These are phyloP conservation scores for Pedinophyceae sp. DNA, from an alignment of 139 green algal species.

Conservation along the genomic window DNA sequence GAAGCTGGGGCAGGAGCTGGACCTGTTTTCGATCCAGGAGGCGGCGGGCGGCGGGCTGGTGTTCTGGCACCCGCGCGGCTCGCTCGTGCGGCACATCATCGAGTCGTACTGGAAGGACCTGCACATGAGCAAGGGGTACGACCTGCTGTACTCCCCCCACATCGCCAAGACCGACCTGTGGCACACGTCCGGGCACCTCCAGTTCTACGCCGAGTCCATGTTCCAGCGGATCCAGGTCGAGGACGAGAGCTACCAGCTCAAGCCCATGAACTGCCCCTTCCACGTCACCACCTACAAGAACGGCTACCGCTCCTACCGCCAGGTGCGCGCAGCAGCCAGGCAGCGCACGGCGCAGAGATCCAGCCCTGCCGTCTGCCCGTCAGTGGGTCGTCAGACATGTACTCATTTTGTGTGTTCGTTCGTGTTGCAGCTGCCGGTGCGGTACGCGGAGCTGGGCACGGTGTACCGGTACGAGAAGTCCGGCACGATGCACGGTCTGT, in stretches of 20 bases:
- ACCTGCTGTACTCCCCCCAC: conserved; percentile 87
- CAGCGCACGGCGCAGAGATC: too few species aligned
- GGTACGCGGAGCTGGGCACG: conserved; percentile 91
- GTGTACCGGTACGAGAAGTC: conserved; percentile 90
- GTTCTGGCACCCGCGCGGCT: conserved; percentile 86
- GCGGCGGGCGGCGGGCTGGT: conserved; percentile 67
- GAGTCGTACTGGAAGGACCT: conserved; percentile 90
- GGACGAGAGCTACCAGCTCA: conserved; percentile 85
- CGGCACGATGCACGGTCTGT: conserved; percentile 95
- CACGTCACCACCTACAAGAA: conserved; percentile 89
- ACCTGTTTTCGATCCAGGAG: conserved; percentile 87
- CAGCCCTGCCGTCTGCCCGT: too few species aligned
- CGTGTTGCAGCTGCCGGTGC: conserved; percentile 73
- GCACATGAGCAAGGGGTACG: conserved; percentile 70
- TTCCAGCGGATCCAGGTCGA: conserved; percentile 50
- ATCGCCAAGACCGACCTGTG: conserved; percentile 90
- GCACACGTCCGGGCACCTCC: conserved; percentile 86
- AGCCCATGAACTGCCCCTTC: conserved; percentile 99
- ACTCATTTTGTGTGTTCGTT: too few species aligned
- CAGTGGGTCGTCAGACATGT: too few species aligned
- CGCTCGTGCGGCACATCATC: conserved; percentile 67
- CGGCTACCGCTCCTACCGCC: conserved; percentile 38
- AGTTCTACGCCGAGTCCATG: conserved; percentile 62
- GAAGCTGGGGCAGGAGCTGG: conserved; percentile 76
- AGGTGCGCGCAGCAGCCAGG: too few species aligned